Base-by-base conservation (phyloP, 257 asterid species). In the Linaria vulgaris region DNA sequence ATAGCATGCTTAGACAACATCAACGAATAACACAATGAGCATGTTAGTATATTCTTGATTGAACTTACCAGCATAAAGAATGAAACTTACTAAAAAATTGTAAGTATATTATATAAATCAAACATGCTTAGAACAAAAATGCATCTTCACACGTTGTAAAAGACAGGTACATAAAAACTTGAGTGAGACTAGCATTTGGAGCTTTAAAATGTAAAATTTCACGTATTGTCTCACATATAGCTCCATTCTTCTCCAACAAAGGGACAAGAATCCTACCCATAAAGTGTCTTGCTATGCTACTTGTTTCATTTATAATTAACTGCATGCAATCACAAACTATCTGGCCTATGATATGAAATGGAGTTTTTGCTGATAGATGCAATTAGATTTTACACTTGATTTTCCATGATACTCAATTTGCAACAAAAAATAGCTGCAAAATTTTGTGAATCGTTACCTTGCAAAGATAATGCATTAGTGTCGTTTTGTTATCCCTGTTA, bases 401-500 rank as follows among this genome's bases (percentile, higher is more conserved):
- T 67, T 43, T 12, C 56, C n/a, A n/a, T n/a, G n/a, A n/a, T n/a
- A n/a, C 59, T 48, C 27, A n/a, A n/a, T 56, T 27, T 69, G 65
- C 61, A 30, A 71, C 47, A 62, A 52, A 69, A 65, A 47, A 21
- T 22, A 60, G 55, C 43, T 16, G 49, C 69, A 66, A 52, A 63
- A 9, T 54, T 48, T 31, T 58, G 23, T 43, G 15, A 21, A 72
- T 56, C 37, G 21, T 39, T 68, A 88, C 98, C 94, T 91, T 91
- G 86, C 98, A 91, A 69, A 91, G 88, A 78, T 91, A 91, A 71
- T 91, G 96, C 98, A 91, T 91, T 70, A 91, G 89, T 30, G 97
- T 91, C 95, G 88, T 87, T 81, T 90, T 91, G 76, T 85, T 91
- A 82, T 91, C 84, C 61, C 89, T 74, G 64, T 95, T 96, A 72